Evolutionary conservation across 768 basidiomycete genomes (phyloP), one percentile per base, ranked within the genome.

Genomic region (Tulasnella sp.): DNA sequence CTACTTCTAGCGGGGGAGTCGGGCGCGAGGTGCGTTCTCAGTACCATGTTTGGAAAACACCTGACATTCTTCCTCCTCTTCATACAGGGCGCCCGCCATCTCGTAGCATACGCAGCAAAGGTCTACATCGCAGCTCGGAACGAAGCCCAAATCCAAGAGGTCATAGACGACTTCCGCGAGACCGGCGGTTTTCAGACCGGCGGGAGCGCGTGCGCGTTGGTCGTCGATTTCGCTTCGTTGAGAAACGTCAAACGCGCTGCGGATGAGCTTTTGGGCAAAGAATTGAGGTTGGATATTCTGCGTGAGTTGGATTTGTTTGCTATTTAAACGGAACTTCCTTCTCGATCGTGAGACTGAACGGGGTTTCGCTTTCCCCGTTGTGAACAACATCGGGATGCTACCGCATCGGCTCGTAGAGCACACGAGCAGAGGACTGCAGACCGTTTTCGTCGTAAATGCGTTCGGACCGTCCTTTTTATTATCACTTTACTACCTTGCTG

Each of bases 361-460:
- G n/a, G n/a, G n/a, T 12, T 8, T 37, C 19, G 12, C 26, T 35
- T 12, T 32, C 37, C 26, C 6, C 19, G 7, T 12, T 87, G 87
- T 88, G 29, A 87, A 87, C 74, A 88, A 88, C 72, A 87, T 85
- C 32, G 85, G 78, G 17, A 71, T 82, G 87, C 87, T 72, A 76
- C 83, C 35, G 73, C 73, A 8, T 26, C n/a, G 22, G 16, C 7
- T 52, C 9, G 26, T 11, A 22, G 26, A 16, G 7, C 22, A 71
- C 8, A 74, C 63, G n/a, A 39, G 41, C 26, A 69, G 71, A 19
- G 73, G 73, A 5, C 59, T 74, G 22, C 9, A 26, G 71, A 70
- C 6, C 72, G 37, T 12, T 22, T 8, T 34, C 17, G 12, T 14
- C 8, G 64, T 39, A 40, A 79, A 86, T 79, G 79, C 85, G 79